These are phyloP conservation scores for Tricholoma flavovirens DNA, from an alignment of 768 basidiomycete species.

Conservation along the genomic window DNA sequence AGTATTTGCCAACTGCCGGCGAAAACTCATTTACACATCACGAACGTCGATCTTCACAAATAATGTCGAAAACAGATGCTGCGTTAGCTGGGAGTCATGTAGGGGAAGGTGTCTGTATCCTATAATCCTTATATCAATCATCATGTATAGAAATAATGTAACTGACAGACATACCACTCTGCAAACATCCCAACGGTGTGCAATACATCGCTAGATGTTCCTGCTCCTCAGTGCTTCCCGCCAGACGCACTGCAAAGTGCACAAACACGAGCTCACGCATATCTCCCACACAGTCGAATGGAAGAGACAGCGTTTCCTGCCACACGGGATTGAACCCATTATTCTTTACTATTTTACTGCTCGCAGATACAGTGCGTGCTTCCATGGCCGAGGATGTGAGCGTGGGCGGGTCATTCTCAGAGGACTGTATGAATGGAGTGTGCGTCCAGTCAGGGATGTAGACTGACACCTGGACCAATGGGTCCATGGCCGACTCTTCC, in stretches of 20 bases:
- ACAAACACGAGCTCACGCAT: conserved; percentile 86
- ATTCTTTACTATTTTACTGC: conserved; percentile 66
- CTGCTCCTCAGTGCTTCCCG: conserved; percentile 48
- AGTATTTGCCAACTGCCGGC: background rate
- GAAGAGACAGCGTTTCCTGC: conserved; percentile 63
- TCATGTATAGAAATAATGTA: background rate
- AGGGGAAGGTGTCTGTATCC: conserved; percentile 90
- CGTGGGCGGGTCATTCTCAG: background rate
- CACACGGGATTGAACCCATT: conserved; percentile 94
- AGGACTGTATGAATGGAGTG: conserved; percentile 22
- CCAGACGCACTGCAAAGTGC: conserved; percentile 67
- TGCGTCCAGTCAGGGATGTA: conserved; percentile 68
- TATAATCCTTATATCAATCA: conserved; percentile 20
- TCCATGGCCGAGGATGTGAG: conserved; percentile 19
- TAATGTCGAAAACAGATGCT: conserved; percentile 90
- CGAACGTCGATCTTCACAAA: conserved; percentile 65
- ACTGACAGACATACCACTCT: conserved; percentile 48
- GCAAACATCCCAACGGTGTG: conserved; percentile 62
- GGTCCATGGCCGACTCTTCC: conserved; percentile 54
- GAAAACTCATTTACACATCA: conserved; percentile 13
- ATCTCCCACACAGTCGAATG: conserved; percentile 67
- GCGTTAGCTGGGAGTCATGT: conserved; percentile 81
- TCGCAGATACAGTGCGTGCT: conserved; percentile 42
- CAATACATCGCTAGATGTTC: conserved; percentile 73
- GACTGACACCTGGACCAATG: conserved; percentile 77